Base-by-base conservation (phyloP, 2,329 filamentous ascomycete genomes). In the Colletotrichum noveboracense region DNA sequence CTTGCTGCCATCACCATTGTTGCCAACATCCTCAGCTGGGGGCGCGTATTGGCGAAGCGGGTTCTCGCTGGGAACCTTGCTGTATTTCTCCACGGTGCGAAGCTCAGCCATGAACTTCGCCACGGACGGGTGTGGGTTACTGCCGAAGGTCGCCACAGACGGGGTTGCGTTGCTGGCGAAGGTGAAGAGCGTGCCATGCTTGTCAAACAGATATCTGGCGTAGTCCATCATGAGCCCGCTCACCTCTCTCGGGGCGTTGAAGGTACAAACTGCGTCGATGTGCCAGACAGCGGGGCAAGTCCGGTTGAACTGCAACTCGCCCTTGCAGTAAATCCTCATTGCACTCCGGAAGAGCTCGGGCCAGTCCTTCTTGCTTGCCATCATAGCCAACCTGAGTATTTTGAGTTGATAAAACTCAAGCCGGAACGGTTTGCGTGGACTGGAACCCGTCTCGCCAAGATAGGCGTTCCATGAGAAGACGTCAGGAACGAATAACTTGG, bases 391-490 rank as follows among this genome's bases (percentile, higher is more conserved):
- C 43, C 21, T 52, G 43, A 52, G 43, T 5, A 7, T 18, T 52
- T 52, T 52, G 16, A 52, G n/a, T 13, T 52, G 43, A 7, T 7
- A 52, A 52, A 21, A 52, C n/a, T 52, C 16, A 18, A 2, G 4
- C 36, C 36, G 4, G 16, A 38, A 38, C 36, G 36, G 7, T 38
- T 38, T 38, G 36, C 14, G 36, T 38, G 4, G 36, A 38, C 36
- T 18, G 7, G 5, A 18, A 38, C 36, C 16, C 36, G 36, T 38
- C 14, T 5, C 16, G 4, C 43, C n/a, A 21, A 52, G 1, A 21
- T 21, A 7, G 0, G 0, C 7, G 7, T 13, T 12, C 43, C n/a
- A 52, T 7, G 43, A 2, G 2, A 21, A 12, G 10, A 4, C 10
- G 13, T 52, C n/a, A 21, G n/a, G 2, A 13, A 21, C n/a, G n/a